phyloP scores from a whole-genome alignment of 257 asterid species.

The Solanum tacnaense region DNA sequence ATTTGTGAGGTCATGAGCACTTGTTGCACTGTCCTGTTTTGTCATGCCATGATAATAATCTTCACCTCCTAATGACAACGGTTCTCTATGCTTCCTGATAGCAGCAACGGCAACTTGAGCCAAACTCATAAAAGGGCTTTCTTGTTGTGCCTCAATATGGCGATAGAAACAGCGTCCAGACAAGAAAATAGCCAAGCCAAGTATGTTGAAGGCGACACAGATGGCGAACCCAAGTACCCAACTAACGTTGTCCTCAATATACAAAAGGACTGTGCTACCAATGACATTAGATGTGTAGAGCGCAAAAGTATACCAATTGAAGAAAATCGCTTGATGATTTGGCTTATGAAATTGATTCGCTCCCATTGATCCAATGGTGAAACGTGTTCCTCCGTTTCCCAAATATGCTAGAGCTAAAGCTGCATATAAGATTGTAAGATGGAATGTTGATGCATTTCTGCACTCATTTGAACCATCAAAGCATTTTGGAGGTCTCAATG shows the following conservation, averaged over 20 bases:
- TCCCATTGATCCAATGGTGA: conserved; percentile 60
- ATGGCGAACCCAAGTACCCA: conserved; percentile 51
- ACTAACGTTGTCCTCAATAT: conserved; percentile 39
- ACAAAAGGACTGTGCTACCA: conserved; percentile 46
- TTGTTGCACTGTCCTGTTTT: not conserved
- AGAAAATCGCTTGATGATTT: conserved; percentile 35
- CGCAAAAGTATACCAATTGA: conserved; percentile 54
- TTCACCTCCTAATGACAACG: not conserved
- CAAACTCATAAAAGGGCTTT: conserved; percentile 30
- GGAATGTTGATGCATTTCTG: conserved; percentile 31
- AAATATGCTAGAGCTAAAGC: conserved; percentile 39
- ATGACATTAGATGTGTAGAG: conserved; percentile 40
- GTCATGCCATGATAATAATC: conserved; percentile 16
- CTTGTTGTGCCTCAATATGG: conserved; percentile 17
- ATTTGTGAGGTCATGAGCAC: conserved; percentile 8
- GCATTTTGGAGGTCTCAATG: conserved; percentile 41
- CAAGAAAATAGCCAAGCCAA: conserved; percentile 34
- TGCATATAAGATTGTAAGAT: conserved; percentile 33
- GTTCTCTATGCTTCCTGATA: conserved; percentile 19
- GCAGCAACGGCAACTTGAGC: conserved; percentile 32
- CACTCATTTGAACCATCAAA: conserved; percentile 24
- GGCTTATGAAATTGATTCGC: conserved; percentile 45
- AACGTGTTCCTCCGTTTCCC: conserved; percentile 56
- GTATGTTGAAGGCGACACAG: conserved; percentile 30
- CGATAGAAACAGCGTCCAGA: conserved; percentile 31